These are phyloP conservation scores for Gynandropsis gynandra DNA, from an alignment of 345 rosid species.

Conservation along the genomic window DNA sequence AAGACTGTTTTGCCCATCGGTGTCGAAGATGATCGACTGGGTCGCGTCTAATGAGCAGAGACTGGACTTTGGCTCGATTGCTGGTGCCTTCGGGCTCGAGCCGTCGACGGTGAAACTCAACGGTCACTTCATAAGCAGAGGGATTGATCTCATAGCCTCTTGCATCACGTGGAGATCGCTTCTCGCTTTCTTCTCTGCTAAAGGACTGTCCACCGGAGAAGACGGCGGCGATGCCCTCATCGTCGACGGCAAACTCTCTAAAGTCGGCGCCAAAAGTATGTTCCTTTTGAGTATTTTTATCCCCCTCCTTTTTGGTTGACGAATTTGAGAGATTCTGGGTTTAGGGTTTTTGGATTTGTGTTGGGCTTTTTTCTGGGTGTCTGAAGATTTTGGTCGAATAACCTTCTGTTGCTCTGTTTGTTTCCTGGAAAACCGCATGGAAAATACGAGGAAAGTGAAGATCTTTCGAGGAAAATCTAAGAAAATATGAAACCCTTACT, in stretches of 20 bases:
- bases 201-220: constrained; percentile 64
- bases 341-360: background rate
- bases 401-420: background rate
- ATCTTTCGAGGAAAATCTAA: background rate
- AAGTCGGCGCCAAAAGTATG: constrained; percentile 56
- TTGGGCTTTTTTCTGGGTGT: background rate
- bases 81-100: constrained; percentile 57
- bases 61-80: constrained; percentile 63
- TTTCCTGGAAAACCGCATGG: background rate
- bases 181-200: constrained; percentile 65
- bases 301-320: background rate
- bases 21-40: constrained; percentile 33
- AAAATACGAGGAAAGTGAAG: background rate
- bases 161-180: constrained; percentile 81
- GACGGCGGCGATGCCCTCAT: constrained; percentile 42
- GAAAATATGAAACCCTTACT: background rate
- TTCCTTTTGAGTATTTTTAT: constrained; percentile 1
- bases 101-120: constrained; percentile 69
- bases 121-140: constrained; percentile 81
- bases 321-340: background rate
- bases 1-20: constrained; percentile 55
- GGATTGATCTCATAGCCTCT: constrained; percentile 46
- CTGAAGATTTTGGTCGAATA: background rate
- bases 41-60: constrained; percentile 47
- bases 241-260: constrained; percentile 63